phyloP scores from a whole-genome alignment of 176 grass and related monocot species.

The Otatea glauca region DNA sequence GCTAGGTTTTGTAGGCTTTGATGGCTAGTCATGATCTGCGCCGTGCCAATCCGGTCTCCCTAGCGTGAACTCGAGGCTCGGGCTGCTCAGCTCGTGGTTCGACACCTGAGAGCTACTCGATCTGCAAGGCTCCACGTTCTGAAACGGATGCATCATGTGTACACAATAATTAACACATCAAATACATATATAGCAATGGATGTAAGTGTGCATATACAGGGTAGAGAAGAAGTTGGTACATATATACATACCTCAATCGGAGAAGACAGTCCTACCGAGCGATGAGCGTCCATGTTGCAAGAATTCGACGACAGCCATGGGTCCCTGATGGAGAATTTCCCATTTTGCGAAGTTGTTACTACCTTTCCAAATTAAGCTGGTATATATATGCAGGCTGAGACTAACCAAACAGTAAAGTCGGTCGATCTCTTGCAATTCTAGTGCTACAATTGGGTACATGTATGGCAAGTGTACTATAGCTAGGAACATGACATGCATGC shows the following conservation, averaged over 20 bases:
- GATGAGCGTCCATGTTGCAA: slow-evolving; percentile 77
- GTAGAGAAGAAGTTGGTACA: not conserved
- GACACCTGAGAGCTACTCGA: slow-evolving; percentile 72
- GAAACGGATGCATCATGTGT: not conserved
- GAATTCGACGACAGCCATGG: slow-evolving; percentile 72
- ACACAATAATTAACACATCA: not conserved
- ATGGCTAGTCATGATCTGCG: slow-evolving; percentile 61
- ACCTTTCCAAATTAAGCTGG: slow-evolving; percentile 19
- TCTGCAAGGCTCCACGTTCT: slow-evolving; percentile 77
- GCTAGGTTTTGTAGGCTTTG: slow-evolving; percentile 26
- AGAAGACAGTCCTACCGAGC: slow-evolving; percentile 61
- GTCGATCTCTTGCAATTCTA: not conserved
- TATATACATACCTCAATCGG: slow-evolving; percentile 56
- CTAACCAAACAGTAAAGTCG: slow-evolving; percentile 40
- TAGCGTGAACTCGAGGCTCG: slow-evolving; percentile 90
- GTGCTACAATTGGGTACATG: slow-evolving; percentile 18
- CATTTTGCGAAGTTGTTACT: slow-evolving; percentile 31
- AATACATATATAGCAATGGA: not conserved
- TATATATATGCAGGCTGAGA: slow-evolving; percentile 11
- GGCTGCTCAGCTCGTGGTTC: slow-evolving; percentile 76
- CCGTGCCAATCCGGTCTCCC: slow-evolving; percentile 81
- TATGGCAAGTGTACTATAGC: slow-evolving; percentile 21
- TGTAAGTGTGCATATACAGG: not conserved
- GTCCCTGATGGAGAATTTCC: slow-evolving; percentile 62
- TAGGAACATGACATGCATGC: slow-evolving; percentile 26